A percentile compares a stretch with the other conserved stretches of the same genome.
phyloP scores from a whole-genome alignment of 371 early-diverging fungal genomes.

The Umbelopsis sp. region DNA sequence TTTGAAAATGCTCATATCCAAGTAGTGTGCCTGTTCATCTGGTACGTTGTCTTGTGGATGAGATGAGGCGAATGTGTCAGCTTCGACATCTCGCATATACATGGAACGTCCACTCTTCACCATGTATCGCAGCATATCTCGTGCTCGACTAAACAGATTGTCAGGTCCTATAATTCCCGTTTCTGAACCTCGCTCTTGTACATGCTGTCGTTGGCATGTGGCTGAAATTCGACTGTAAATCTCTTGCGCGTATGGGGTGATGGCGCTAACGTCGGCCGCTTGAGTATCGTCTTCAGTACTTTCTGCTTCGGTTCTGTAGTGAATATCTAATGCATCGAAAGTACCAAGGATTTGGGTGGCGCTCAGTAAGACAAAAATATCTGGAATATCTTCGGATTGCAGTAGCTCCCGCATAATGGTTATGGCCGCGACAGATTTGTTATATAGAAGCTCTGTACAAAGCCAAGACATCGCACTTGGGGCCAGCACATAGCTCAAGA shows the following conservation, averaged over 20 bases:
- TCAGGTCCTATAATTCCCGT: constrained; percentile 35
- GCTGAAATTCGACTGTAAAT: constrained; percentile 1
- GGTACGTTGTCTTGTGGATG: constrained; percentile 25
- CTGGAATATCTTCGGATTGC: constrained; percentile 24
- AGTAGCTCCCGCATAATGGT: constrained; percentile 27
- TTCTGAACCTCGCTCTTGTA: not conserved
- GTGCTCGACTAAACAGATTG: constrained; percentile 42
- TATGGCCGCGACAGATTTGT: constrained; percentile 25
- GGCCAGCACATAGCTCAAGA: constrained; percentile 36
- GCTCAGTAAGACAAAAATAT: constrained; percentile 25
- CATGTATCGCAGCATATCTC: constrained; percentile 48
- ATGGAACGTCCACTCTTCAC: constrained; percentile 54
- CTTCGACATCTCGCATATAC: constrained; percentile 56
- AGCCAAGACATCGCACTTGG: constrained; percentile 28
- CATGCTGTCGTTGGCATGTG: not conserved
- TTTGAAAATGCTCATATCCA: constrained; percentile 54
- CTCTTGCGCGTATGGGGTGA: not conserved
- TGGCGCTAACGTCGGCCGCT: not conserved
- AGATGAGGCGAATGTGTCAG: constrained; percentile 26
- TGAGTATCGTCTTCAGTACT: not conserved
- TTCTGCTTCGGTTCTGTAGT: not conserved
- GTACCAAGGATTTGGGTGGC: constrained; percentile 27
- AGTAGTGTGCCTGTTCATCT: constrained; percentile 45
- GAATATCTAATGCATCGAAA: constrained; percentile 15
- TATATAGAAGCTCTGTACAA: constrained; percentile 38